Base-by-base conservation (phyloP, 2,329 filamentous ascomycete genomes). In the Nemania sp. region DNA sequence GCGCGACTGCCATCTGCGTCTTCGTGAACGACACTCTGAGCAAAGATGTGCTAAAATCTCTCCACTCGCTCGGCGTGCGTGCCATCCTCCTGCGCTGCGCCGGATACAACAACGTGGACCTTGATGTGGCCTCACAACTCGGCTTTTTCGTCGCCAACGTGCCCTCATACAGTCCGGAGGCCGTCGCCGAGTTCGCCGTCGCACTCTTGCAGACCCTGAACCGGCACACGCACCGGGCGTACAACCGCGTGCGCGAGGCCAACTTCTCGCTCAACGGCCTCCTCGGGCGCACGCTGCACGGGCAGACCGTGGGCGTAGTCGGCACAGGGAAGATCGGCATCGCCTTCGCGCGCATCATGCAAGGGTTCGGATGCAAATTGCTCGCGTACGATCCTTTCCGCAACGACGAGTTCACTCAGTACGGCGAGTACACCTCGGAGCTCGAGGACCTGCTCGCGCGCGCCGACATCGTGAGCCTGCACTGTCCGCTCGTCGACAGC, bases 171-270 rank as follows among this genome's bases (percentile, higher is more conserved):
- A 85, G 83, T 6, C 86, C 86, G 54, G 82, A 88, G 68, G 82
- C 85, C 2, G 86, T 89, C 2, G 85, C 85, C 60, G 86, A 89
- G 74, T 88, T 87, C 64, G 80, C 83, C 34, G 78, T 88, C n/a
- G 82, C 84, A 1, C 74, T 88, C 55, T 75, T 88, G 48, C 83
- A 86, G 72, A 86, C 84, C 1, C 75, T 88, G 37, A 86, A 88
- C 67, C 82, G 86, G 37, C 82, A 84, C 65, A 87, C 82, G 12
- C 86, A 88, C 67, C 80, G 83, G 19, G 83, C 85, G 3, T 88
- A 86, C 70, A 86, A 84, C 67, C 81, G 86, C 22, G 84, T 86
- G 17, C 81, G 84, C 37, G 84, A 88, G 68, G 84, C 81, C 44
- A 88, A 89, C 68, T 89, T 88, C 66, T 79, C 77, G 39, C 79